phyloP scores from a whole-genome alignment of 169 alveolate genomes.

The Eimeria falciformis region DNA sequence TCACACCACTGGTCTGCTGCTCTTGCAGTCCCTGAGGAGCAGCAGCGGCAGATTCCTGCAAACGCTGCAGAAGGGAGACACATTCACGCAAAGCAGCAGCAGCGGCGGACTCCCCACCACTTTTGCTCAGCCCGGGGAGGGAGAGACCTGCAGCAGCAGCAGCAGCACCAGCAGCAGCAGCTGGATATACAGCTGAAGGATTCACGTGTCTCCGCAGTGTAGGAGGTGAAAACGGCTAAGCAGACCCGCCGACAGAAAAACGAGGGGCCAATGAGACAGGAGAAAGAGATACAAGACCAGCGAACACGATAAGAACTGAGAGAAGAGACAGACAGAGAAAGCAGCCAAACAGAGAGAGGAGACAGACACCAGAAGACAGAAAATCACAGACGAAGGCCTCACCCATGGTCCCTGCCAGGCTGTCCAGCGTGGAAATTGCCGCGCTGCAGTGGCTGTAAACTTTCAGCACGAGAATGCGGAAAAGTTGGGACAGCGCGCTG shows the following conservation, averaged over 20 bases:
- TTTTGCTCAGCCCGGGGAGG: background rate
- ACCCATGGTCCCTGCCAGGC: background rate
- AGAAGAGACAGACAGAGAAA: background rate
- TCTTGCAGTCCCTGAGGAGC: background rate
- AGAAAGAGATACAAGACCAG: background rate
- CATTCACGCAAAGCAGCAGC: background rate
- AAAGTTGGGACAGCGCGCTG: background rate
- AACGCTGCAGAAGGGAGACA: background rate
- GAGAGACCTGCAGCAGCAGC: constrained; percentile 3
- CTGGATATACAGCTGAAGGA: background rate
- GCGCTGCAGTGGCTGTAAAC: background rate
- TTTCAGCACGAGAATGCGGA: background rate
- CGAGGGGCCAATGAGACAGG: background rate
- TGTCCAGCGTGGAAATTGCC: background rate
- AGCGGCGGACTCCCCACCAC: background rate
- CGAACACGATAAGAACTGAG: background rate
- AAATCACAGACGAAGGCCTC: too few species aligned
- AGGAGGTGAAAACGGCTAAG: background rate
- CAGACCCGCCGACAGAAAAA: background rate
- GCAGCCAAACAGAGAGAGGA: background rate
- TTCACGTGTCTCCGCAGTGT: background rate
- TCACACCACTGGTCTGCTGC: too few species aligned
- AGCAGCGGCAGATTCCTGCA: background rate
- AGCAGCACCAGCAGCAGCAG: constrained; percentile 4
- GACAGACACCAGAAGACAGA: background rate